Percentiles rank a stretch among this genome's conserved stretches.
phyloP scores from a whole-genome alignment of 2,329 filamentous ascomycete genomes.

The Zasmidium angulare region DNA sequence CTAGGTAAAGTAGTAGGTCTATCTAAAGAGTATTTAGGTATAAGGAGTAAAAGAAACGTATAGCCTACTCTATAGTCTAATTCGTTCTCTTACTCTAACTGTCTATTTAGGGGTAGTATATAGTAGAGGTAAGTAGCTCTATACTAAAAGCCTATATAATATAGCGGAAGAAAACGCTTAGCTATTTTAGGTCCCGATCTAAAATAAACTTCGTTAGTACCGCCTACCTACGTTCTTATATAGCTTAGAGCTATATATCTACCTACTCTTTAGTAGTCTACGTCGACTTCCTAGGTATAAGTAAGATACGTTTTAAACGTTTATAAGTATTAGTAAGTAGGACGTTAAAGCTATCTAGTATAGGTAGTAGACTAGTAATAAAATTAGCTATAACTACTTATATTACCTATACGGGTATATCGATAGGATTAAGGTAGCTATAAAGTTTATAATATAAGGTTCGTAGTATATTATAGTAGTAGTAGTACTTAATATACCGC shows the following conservation, averaged over 20 bases:
- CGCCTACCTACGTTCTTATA: background rate
- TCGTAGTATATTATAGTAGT: no score
- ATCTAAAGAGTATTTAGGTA: background rate
- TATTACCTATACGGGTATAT: background rate
- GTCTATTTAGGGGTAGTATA: conserved; percentile 1
- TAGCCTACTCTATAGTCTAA: conserved; percentile 1
- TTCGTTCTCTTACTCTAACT: conserved; percentile 1
- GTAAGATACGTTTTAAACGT: background rate
- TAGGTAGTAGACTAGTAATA: background rate
- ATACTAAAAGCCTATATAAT: background rate
- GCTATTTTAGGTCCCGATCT: conserved; percentile 1
- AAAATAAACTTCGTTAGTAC: background rate
- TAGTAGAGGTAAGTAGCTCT: background rate
- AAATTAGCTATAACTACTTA: background rate
- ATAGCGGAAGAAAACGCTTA: background rate
- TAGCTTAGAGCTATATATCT: background rate
- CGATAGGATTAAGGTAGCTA: background rate
- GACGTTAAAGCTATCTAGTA: background rate
- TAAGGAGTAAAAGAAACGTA: background rate
- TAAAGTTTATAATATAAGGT: background rate
- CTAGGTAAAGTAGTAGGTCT: no score
- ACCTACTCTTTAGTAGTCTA: no score
- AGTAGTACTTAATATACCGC: background rate
- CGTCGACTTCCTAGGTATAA: background rate
- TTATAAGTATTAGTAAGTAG: conserved; percentile 3